These are phyloP conservation scores for Sordaria brevicollis DNA, from an alignment of 495 filamentous ascomycete genomes.

Conservation along the genomic window DNA sequence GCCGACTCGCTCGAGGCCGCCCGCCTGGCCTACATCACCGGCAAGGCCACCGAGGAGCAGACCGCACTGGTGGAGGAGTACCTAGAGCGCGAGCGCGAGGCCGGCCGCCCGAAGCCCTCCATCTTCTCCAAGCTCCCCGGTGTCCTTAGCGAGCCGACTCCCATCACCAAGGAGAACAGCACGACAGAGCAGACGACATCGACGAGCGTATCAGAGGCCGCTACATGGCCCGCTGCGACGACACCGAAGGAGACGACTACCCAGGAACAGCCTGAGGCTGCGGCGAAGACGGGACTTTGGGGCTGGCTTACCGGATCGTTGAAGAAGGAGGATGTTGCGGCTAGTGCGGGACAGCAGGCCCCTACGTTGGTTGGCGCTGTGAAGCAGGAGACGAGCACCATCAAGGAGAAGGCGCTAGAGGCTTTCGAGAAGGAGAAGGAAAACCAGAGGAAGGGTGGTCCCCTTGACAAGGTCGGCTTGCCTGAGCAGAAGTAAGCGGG, in stretches of 20 bases:
- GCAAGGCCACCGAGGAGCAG: constrained; percentile 51
- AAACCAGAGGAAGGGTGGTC: constrained; percentile 37
- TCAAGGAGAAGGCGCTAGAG: constrained; percentile 27
- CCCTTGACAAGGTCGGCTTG: constrained; percentile 35
- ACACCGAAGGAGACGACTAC: not conserved
- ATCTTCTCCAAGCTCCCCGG: constrained; percentile 26
- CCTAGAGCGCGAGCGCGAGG: constrained; percentile 18
- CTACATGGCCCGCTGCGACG: constrained; percentile 5
- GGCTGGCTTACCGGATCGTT: constrained; percentile 36
- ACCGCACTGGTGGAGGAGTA: constrained; percentile 37
- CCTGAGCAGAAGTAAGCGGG: constrained; percentile 3
- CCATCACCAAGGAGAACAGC: not conserved
- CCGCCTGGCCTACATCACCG: constrained; percentile 48
- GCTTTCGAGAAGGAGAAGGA: constrained; percentile 42
- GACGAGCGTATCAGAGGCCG: constrained; percentile 4
- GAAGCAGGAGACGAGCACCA: constrained; percentile 20
- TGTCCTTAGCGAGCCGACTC: constrained; percentile 15
- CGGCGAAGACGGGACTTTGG: constrained; percentile 10
- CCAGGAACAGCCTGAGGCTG: constrained; percentile 31
- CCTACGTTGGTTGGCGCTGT: constrained; percentile 19
- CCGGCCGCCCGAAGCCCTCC: constrained; percentile 9
- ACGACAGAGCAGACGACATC: not conserved
- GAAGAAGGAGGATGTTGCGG: constrained; percentile 43
- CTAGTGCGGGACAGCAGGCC: constrained; percentile 26
- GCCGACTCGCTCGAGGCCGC: constrained; percentile 42